phyloP scores from a whole-genome alignment of 73 alveolate genomes.

The Symbiodinium pilosum region DNA sequence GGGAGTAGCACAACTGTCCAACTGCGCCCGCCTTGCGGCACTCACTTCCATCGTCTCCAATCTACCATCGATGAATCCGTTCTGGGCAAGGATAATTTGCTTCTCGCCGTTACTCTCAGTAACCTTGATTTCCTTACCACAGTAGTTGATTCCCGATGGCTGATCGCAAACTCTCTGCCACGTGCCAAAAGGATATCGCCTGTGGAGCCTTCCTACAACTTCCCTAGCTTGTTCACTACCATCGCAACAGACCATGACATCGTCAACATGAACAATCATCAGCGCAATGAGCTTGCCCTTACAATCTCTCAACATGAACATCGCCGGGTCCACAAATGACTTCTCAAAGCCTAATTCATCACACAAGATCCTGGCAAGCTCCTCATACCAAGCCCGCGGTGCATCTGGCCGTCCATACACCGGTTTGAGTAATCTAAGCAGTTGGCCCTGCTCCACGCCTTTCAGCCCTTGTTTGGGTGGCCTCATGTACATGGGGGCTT shows the following conservation, averaged over 20 bases:
- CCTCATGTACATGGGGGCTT: neutral
- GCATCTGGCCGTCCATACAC: conserved; percentile 27
- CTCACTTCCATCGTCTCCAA: neutral
- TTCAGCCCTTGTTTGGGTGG: conserved; percentile 17
- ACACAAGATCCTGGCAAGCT: neutral
- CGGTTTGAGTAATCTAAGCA: neutral
- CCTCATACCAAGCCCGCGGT: conserved; percentile 15
- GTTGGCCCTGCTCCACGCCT: neutral
- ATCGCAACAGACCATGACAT: neutral
- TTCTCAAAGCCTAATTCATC: neutral
- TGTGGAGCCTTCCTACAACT: neutral
- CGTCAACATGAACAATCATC: conserved; percentile 22
- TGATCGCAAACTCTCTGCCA: neutral
- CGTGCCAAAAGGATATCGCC: conserved; percentile 1
- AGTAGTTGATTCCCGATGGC: neutral
- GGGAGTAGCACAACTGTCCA: neutral
- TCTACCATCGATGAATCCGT: conserved; percentile 20
- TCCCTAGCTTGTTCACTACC: neutral
- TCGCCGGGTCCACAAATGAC: neutral
- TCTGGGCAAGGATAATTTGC: neutral
- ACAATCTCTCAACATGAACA: neutral
- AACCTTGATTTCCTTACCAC: conserved; percentile 9
- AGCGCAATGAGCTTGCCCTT: neutral
- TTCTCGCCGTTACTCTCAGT: neutral
- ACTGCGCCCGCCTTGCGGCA: neutral